Evolutionary conservation across 169 alveolate species (phyloP).

Genomic region (Plasmodium billcollinsi): DNA sequence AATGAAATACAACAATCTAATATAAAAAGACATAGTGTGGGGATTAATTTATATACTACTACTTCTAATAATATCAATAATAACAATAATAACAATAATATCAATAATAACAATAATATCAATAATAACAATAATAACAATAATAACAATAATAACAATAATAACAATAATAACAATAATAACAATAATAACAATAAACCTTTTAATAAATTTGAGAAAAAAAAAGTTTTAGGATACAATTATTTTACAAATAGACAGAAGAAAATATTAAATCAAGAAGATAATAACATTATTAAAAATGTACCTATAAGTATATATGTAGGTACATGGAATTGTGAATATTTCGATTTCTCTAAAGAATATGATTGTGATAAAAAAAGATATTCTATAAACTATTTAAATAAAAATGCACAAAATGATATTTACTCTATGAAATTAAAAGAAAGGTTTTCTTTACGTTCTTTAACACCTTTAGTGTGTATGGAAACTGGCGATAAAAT

Average conservation of each 20-base stretch:
- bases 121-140: too few species aligned
- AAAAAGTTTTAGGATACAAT: constrained; percentile 52
- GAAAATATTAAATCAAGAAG: constrained; percentile 12
- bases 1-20: background rate
- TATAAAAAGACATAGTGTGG: background rate
- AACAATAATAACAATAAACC: background rate
- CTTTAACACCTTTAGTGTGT: constrained; percentile 37
- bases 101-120: background rate
- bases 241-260: constrained; percentile 58
- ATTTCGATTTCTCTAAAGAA: constrained; percentile 75
- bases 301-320: constrained; percentile 82
- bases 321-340: constrained; percentile 88
- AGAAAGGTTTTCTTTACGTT: constrained; percentile 22
- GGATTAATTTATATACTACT: background rate
- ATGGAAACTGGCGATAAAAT: background rate
- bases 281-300: constrained; percentile 39
- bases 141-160: background rate
- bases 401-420: constrained; percentile 3
- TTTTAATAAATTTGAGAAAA: background rate
- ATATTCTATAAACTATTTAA: constrained; percentile 23
- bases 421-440: constrained; percentile 13
- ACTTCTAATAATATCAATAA: background rate
- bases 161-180: background rate
- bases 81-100: background rate
- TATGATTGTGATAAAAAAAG: constrained; percentile 40